Base-by-base conservation (phyloP, 169 alveolate species). In the Cryptosporidium baileyi region DNA sequence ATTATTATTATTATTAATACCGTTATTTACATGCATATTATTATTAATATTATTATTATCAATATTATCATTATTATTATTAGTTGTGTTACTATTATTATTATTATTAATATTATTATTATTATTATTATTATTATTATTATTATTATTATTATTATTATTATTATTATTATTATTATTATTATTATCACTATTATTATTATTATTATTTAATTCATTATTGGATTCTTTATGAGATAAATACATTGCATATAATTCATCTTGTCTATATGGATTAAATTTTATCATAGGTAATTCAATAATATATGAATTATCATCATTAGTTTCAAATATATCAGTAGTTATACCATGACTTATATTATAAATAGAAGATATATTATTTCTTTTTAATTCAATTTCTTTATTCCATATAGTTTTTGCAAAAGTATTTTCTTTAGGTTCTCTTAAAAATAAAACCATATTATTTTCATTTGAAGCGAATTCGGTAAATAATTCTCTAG, bases 401-500 rank as follows among this genome's bases (percentile, higher is more conserved):
- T 54, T 54, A 30, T 45, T 74, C 85, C 85, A 74, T 8, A 74
- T 57, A 30, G 17, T 26, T 24, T 74, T 49, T 52, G 85, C 85
- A 54, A 74, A 74, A 28, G 85, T 74, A 54, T 74, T 59, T 17
- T 54, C 51, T 74, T 54, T 41, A 51, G 85, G 85, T 22, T 74
- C 85, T 41, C 44, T 74, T 9, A 57, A 19, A 74, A 74, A 74
- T 30, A 74, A 7, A 19, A 74, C 61, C 8, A 67, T 54, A 74
- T 74, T 74, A 41, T 74, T 22, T 11, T 51, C 74, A 54, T 51
- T 74, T 3, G 85, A 40, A 24, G 85, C 63, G 8, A 74, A 28
- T 32, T 74, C 85, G 1, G 85, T 40, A 54, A 74, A 74, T 26
- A 74, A n/a, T 74, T 74, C 85, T 51, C 85, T 51, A 22, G 85